phyloP scores from a whole-genome alignment of 768 basidiomycete genomes.

The Calocera cornea region DNA sequence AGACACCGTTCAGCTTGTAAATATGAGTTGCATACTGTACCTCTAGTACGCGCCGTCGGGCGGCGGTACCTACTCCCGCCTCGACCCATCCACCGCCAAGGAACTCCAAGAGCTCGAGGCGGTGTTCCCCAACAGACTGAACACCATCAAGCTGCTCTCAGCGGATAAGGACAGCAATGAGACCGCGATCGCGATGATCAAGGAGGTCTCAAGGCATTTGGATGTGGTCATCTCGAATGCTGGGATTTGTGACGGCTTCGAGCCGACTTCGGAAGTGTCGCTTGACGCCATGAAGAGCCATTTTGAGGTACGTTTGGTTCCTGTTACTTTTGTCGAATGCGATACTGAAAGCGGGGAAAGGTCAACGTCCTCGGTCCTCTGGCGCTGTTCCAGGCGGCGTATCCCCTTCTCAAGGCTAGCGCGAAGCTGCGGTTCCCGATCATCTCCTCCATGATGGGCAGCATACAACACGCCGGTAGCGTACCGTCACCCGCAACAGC shows the following conservation, averaged over 20 bases:
- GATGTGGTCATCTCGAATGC: conserved; percentile 19
- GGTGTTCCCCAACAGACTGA: neutral
- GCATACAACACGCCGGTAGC: neutral
- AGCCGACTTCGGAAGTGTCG: neutral
- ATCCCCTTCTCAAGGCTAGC: conserved; percentile 7
- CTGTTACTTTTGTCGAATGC: neutral
- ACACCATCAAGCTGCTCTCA: conserved; percentile 13
- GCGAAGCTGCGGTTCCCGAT: conserved; percentile 8
- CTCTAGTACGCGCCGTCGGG: too few species aligned
- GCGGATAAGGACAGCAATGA: conserved; percentile 9
- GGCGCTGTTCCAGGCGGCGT: conserved; percentile 15
- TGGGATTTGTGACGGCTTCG: conserved; percentile 6
- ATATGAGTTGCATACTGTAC: too few species aligned
- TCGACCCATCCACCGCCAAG: neutral
- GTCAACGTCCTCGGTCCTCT: conserved; percentile 15
- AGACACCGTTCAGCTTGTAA: too few species aligned
- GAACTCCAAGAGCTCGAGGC: neutral
- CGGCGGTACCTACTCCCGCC: too few species aligned
- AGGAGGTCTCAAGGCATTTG: conserved; percentile 10
- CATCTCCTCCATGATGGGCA: conserved; percentile 7
- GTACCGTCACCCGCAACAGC: neutral
- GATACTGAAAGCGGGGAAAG: neutral
- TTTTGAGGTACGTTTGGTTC: neutral
- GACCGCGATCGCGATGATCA: conserved; percentile 9
- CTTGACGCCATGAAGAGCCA: neutral